Evolutionary conservation across 73 alveolate species (phyloP), one percentile per base, ranked within the genome.

Genomic region (Uronychia binucleata): DNA sequence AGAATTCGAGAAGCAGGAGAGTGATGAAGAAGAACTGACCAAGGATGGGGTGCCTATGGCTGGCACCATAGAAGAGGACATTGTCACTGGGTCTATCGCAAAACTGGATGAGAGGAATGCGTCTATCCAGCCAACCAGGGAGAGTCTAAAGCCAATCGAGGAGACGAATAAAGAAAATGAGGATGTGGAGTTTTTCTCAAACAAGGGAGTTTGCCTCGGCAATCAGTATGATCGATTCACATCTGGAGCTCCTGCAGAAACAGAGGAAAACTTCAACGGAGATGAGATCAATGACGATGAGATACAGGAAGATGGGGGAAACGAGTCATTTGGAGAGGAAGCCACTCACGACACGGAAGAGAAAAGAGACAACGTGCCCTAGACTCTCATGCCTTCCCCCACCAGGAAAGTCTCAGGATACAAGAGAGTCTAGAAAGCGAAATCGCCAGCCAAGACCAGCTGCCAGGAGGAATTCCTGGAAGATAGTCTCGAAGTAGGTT

Each of bases 351-450:
- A 46, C 5, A 46, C 67, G 5, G 67, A 46, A 46, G 67, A 46
- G 19, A 46, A 46, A 19, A 46, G 19, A 19, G 67, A 46, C 19
- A 19, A 11, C n/a, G 19, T 46, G 5, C 67, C 67, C 19, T n/a
- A n/a, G n/a, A n/a, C n/a, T n/a, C n/a, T n/a, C n/a, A n/a, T n/a
- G n/a, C n/a, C 5, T 19, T 46, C 19, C 67, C 5, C 67, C 67
- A 46, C 67, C 67, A 46, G n/a, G 67, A n/a, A n/a, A n/a, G n/a
- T n/a, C 67, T 46, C 67, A 46, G 67, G 67, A 11, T 46, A 46
- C 67, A 11, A 46, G 19, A 46, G 19, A 46, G 67, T 46, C 19
- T 11, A 19, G 19, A 46, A 5, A 5, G 19, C 5, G 67, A 46
- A 46, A 19, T 46, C 67, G 19, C 67, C 67, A 46, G 19, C 19